Evolutionary conservation across 345 rosid species (phyloP).

Genomic region (Dimocarpus longan): DNA sequence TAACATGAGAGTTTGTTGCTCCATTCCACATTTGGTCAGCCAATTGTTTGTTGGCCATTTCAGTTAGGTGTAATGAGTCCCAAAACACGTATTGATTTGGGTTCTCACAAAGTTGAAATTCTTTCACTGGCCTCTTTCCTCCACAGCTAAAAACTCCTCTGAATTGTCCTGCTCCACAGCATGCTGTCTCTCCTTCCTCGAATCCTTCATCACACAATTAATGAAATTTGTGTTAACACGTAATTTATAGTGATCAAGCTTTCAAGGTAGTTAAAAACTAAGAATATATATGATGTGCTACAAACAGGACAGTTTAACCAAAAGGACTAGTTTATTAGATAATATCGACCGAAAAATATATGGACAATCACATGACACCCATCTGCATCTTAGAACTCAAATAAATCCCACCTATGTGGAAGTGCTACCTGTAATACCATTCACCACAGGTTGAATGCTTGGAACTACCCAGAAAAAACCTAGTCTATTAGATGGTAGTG

Average conservation of each 20-base stretch:
- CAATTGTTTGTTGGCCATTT: conserved; percentile 51
- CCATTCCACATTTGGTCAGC: conserved; percentile 69
- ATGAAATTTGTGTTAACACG: neutral
- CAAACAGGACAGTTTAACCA: no score
- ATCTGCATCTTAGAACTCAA: neutral
- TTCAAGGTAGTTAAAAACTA: no score
- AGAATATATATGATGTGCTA: no score
- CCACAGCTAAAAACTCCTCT: conserved; percentile 80
- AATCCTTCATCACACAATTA: conserved; percentile 46
- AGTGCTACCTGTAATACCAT: no score
- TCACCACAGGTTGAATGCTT: no score
- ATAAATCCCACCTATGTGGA: no score
- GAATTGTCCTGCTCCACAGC: conserved; percentile 70
- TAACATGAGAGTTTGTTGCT: conserved; percentile 23
- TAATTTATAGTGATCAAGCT: no score
- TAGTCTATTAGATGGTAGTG: no score
- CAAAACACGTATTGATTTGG: conserved; percentile 66
- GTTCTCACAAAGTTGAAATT: conserved; percentile 56
- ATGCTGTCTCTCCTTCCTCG: conserved; percentile 62
- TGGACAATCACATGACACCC: neutral
- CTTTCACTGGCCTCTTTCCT: conserved; percentile 59
- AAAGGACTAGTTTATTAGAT: neutral
- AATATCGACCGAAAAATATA: neutral
- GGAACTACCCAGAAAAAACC: no score
- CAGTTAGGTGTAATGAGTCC: conserved; percentile 76